Evolutionary conservation across 306 rosid species (phyloP).

Genomic region (Pueraria montana): DNA sequence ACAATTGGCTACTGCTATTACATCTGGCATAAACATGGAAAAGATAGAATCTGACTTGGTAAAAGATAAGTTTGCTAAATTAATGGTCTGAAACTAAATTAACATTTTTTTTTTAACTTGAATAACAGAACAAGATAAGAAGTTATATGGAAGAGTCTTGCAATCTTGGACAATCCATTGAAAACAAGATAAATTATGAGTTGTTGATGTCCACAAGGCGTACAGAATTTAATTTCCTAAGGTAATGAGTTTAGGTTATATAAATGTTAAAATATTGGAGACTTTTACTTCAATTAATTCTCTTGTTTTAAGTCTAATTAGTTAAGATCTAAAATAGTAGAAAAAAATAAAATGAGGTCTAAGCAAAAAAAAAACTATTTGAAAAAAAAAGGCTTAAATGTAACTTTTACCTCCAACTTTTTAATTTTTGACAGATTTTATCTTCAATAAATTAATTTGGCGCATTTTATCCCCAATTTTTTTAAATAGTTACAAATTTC

Average conservation of each 20-base stretch:
- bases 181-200: too few relatives aligned
- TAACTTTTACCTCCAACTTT: too few relatives aligned
- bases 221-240: too few relatives aligned
- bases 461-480: too few relatives aligned
- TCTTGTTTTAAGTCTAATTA: not conserved
- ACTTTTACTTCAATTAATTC: not conserved
- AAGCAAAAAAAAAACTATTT: not conserved
- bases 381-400: too few relatives aligned
- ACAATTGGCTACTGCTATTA: not conserved
- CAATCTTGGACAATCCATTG: not conserved
- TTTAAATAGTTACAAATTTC: too few relatives aligned
- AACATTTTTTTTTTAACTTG: too few relatives aligned
- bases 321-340: not conserved
- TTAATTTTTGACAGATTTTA: too few relatives aligned
- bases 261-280: not conserved
- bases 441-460: too few relatives aligned
- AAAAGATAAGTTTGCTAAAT: not conserved
- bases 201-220: not conserved
- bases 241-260: too few relatives aligned
- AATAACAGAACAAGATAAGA: not conserved
- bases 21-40: not conserved
- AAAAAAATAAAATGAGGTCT: too few relatives aligned
- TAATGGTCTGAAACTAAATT: not conserved
- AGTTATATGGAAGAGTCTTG: not conserved
- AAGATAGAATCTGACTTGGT: not conserved